Base-by-base conservation (phyloP, 257 asterid genomes). In the Cynanchum wilfordii region DNA sequence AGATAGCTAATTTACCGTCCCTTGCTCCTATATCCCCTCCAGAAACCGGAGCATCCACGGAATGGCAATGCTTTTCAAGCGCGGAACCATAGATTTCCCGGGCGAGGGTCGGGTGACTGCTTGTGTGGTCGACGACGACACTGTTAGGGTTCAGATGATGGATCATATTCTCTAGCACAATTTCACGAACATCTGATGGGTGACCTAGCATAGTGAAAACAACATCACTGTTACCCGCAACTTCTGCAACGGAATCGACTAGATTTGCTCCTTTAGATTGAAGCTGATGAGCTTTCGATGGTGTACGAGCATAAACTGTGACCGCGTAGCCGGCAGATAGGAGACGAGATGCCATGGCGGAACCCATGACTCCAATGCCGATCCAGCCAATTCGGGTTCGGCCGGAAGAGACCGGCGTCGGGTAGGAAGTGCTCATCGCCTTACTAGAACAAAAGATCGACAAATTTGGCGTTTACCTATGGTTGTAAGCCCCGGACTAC, bases 311-410 rank as follows among this genome's bases (percentile, higher is more conserved):
- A 72, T 87, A 90, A 84, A 93, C 42, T 19, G 92, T 71, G 88
- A 90, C 82, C 73, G 85, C 42, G 77, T 86, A 93, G 71, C 96
- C 93, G 82, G 89, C 89, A 78, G 96, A 78, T 84, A 93, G 82
- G 78, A 93, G 92, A 80, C 95, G 96, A 65, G 89, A 66, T 47
- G 88, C 90, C 97, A 93, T 93, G 51, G 96, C 93, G 59, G 84
- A 79, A 76, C 96, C 98, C 98, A 90, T 93, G 2, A 93, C 94
- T 44, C 98, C 98, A 57, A 91, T 89, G 68, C 97, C 97, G 0
- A 90, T 82, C 93, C 97, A 93, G 33, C 98, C 97, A 66, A 93
- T 77, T 13, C 95, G 85, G 86, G 97, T 87, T 3, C 75, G 87
- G 79, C 83, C 71, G 75, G 87, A 88, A 76, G 33, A 29, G 15